Base-by-base conservation (phyloP, 371 early-diverging fungal species). In the Rhizopus microsporus region DNA sequence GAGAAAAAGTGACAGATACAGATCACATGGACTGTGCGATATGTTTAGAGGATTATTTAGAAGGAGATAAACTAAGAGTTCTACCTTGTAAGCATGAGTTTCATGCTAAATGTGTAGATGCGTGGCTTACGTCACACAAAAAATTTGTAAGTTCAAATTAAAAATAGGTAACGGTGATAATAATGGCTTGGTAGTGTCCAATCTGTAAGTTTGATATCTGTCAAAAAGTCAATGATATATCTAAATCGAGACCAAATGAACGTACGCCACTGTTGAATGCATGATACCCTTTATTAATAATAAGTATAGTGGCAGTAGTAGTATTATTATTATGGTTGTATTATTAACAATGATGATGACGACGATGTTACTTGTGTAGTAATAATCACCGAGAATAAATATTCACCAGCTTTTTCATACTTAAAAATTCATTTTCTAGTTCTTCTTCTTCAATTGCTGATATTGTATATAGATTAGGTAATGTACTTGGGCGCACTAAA, bases 81-180 rank as follows among this genome's bases (percentile, higher is more conserved):
- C 72, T 99, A 38, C 91, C 92, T 1, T 99, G 99, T 74, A 77
- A 75, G 43, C 99, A 99, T 72, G 87, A 87, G 60, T 99, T 94
- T 74, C 99, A 99, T 70, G 79, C 86, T 17, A 81, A 75, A 6
- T 99, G 99, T 75, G 89, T 99, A 47, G 98, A 96, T 63, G 85
- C 81, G 38, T 92, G 93, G 93, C 80, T 93, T 23, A 91, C 89
- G 3, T 85, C 86, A 5, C 78, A 87, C 57, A 92, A 92, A 69
- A 87, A 85, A 75, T 92, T 89, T 74, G 88, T 85, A 79, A 71
- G 88, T 80, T 0, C 7, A 5, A 8, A 10, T n/a, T 38, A 39
- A n/a, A 15, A 30, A 31, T 7, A 43, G 4, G 7, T 32, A n/a
- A 15, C 57, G 30, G 33, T 39, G 29, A 15, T 8, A n/a, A 3